These are phyloP conservation scores for Nemania sp. DNA, from an alignment of 2,329 filamentous ascomycete genomes.

Conservation along the genomic window DNA sequence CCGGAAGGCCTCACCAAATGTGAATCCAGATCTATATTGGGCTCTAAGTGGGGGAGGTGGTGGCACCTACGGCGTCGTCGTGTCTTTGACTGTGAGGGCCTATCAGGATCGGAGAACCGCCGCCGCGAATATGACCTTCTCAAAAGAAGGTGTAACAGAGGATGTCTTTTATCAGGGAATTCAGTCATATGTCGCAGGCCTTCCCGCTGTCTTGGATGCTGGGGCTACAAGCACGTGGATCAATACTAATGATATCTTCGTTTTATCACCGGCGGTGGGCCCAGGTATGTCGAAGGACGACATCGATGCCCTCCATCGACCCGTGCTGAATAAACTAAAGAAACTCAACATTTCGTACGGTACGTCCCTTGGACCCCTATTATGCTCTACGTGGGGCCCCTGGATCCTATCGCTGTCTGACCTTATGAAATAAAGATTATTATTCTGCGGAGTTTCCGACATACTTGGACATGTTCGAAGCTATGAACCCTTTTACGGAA, in stretches of 20 bases:
- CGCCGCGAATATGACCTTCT: neutral
- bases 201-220: neutral
- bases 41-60: neutral
- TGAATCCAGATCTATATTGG: neutral
- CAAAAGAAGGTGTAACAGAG: neutral
- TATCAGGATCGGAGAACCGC: neutral
- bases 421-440: too few species aligned
- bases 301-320: neutral
- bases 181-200: neutral
- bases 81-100: neutral
- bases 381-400: too few species aligned
- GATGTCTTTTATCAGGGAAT: neutral
- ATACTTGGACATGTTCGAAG: neutral
- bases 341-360: neutral
- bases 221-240: neutral
- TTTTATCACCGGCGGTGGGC: neutral
- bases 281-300: neutral
- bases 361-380: too few species aligned
- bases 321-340: neutral
- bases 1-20: neutral
- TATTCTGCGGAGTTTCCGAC: neutral
- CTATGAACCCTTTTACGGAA: neutral
- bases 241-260: neutral
- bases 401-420: too few species aligned
- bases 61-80: neutral